phyloP scores from a whole-genome alignment of 306 rosid genomes.

The Carpinus fangiana region DNA sequence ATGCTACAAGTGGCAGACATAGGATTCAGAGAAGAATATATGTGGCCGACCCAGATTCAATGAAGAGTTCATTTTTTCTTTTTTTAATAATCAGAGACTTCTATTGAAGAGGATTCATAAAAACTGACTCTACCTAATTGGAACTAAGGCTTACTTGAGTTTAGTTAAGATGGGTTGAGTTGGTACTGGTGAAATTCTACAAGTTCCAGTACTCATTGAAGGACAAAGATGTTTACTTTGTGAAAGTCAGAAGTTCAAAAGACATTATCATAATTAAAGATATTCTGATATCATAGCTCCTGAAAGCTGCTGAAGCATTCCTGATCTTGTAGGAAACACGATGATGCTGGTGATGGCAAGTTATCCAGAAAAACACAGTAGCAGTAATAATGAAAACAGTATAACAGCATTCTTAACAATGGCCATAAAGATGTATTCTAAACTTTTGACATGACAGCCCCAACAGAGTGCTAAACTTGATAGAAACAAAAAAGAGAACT shows the following conservation, averaged over 20 bases:
- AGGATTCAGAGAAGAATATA: no score
- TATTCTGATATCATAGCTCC: background rate
- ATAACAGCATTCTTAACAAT: background rate
- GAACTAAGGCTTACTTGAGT: background rate
- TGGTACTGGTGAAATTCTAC: background rate
- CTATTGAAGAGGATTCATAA: background rate
- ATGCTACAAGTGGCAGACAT: no score
- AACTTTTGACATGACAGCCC: background rate
- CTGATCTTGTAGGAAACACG: background rate
- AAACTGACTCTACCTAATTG: background rate
- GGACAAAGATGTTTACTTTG: background rate
- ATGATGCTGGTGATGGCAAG: background rate
- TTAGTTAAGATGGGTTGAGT: background rate
- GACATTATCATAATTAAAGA: background rate
- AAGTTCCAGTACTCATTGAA: background rate
- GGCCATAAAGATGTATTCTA: background rate
- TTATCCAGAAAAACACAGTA: background rate
- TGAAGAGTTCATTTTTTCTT: background rate
- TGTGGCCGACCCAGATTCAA: background rate
- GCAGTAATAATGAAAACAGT: background rate
- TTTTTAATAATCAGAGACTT: no score
- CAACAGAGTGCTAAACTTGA: background rate
- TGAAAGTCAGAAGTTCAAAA: background rate
- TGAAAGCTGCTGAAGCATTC: background rate
- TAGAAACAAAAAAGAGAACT: constrained; percentile 20